These are phyloP conservation scores for Pontederia paniculata DNA, from an alignment of 176 grass and related monocot species.

Conservation along the genomic window DNA sequence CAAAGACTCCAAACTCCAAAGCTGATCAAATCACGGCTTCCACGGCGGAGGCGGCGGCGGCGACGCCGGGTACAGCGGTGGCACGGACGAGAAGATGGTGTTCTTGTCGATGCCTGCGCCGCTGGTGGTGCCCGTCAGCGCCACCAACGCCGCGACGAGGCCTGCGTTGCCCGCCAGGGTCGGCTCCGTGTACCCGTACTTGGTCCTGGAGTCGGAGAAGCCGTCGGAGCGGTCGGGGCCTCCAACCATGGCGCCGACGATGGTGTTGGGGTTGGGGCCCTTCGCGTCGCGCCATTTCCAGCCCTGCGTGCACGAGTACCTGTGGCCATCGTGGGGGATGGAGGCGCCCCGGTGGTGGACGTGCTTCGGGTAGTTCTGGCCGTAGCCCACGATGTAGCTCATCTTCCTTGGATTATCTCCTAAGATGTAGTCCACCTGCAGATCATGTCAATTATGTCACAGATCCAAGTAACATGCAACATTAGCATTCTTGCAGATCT, in stretches of 20 bases:
- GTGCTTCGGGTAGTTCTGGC: conserved; percentile 62
- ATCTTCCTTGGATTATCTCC: conserved; percentile 82
- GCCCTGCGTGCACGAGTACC: conserved; percentile 75
- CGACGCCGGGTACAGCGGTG: conserved; percentile 51
- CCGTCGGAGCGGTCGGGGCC: conserved; percentile 61
- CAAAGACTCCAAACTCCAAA: no score
- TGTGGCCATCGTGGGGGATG: conserved; percentile 59
- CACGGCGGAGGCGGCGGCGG: conserved; percentile 70
- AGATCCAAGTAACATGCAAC: no score
- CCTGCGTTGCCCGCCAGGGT: conserved; percentile 77
- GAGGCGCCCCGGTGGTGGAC: conserved; percentile 82
- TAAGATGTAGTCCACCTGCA: conserved; percentile 67
- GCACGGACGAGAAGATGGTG: conserved; percentile 92
- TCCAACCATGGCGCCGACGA: conserved; percentile 78
- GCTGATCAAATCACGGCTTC: conserved; percentile 48
- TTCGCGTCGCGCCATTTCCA: conserved; percentile 59
- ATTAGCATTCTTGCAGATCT: no score
- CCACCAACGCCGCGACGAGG: conserved; percentile 63
- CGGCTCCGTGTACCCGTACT: conserved; percentile 66
- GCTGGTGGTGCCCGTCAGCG: conserved; percentile 48
- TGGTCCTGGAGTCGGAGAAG: conserved; percentile 46
- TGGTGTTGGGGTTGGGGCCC: conserved; percentile 54
- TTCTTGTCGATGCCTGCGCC: conserved; percentile 66
- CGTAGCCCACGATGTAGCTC: conserved; percentile 89
- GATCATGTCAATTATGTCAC: not conserved